phyloP scores from a whole-genome alignment of 106 monocot species.

The Dendrobium huoshanense region DNA sequence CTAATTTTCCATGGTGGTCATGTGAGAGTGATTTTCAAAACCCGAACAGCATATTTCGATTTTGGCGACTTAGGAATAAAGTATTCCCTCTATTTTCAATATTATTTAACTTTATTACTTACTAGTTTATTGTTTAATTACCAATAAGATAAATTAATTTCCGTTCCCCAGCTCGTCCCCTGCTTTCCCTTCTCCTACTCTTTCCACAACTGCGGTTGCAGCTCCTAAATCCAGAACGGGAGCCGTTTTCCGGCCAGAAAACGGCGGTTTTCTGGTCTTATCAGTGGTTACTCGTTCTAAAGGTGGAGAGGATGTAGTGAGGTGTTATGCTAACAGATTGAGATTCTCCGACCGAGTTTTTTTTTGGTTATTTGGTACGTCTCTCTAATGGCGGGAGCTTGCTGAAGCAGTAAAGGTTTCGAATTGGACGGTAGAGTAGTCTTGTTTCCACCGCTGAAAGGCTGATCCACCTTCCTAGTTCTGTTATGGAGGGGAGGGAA shows the following conservation, averaged over 20 bases:
- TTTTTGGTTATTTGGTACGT: neutral
- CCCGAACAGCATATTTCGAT: constrained; percentile 19
- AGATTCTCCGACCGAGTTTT: neutral
- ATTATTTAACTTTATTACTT: constrained; percentile 11
- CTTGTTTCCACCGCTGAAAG: neutral
- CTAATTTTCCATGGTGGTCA: no score
- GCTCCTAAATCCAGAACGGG: neutral
- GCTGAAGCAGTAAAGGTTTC: neutral
- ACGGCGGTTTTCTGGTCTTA: neutral
- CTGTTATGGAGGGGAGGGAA: constrained; percentile 24
- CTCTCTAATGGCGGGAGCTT: neutral
- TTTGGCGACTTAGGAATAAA: constrained; percentile 16
- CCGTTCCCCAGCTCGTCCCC: neutral
- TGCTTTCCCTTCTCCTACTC: neutral
- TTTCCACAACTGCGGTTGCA: neutral
- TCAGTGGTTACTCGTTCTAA: neutral
- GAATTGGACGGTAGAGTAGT: neutral
- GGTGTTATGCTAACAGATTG: neutral
- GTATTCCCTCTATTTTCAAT: neutral
- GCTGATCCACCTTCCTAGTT: neutral
- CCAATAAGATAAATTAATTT: neutral
- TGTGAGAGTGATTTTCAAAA: no score
- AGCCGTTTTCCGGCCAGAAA: neutral
- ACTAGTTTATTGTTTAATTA: constrained; percentile 4
- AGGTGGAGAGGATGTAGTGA: neutral